phyloP scores from a whole-genome alignment of 2,329 filamentous ascomycete genomes.

The Hypomyces rosellus region DNA sequence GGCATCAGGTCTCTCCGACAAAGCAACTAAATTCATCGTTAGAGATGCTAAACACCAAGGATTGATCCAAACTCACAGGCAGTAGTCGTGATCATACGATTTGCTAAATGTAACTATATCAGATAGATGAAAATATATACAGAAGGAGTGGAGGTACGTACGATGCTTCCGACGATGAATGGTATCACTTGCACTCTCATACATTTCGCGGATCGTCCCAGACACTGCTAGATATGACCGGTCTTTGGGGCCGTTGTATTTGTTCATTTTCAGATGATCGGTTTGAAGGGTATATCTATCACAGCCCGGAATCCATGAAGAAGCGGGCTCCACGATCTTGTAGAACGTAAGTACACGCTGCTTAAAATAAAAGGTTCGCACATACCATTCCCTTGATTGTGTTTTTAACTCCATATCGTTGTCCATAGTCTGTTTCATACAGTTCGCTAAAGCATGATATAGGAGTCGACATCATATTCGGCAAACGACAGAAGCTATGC shows the following conservation, averaged over 20 bases:
- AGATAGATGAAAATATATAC: too few species aligned
- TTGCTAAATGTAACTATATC: too few species aligned
- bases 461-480: constrained; percentile 7
- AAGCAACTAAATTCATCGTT: too few species aligned
- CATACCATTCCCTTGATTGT: constrained; percentile 3
- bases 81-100: too few species aligned
- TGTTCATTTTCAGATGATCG: constrained; percentile 11
- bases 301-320: constrained; percentile 7
- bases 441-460: constrained; percentile 13
- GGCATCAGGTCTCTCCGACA: too few species aligned
- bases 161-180: constrained; percentile 1
- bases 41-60: too few species aligned
- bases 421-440: constrained; percentile 14
- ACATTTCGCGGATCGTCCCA: constrained; percentile 8
- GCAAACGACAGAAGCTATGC: constrained; percentile 14
- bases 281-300: constrained; percentile 7
- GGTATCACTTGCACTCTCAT: constrained; percentile 1
- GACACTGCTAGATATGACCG: constrained; percentile 7
- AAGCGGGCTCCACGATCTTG: constrained; percentile 8
- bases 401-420: constrained; percentile 5
- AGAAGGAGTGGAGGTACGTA: background rate
- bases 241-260: constrained; percentile 6
- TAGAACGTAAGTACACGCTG: background rate
- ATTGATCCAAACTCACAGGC: too few species aligned
- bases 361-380: too few species aligned